Conservation (phyloP, 495 filamentous ascomycete species). For the Hyaloscypha bicolor region DNA sequence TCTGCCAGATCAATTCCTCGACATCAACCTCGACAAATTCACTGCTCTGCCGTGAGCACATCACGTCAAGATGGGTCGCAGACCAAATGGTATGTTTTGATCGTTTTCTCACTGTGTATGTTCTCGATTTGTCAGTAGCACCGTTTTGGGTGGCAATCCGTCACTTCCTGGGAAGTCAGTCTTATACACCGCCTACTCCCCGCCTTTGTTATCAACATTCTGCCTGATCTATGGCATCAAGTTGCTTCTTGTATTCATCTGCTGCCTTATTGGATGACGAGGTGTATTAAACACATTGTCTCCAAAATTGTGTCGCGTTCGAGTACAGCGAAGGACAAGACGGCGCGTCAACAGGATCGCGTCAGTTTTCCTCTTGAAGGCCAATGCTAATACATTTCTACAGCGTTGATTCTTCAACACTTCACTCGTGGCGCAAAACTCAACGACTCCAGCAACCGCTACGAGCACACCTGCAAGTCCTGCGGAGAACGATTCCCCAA, state of each 20-base stretch:
- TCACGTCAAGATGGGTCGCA: slow-evolving; percentile 29
- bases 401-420: slow-evolving; percentile 70
- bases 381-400: background rate
- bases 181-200: background rate
- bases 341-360: background rate
- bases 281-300: no score
- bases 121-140: background rate
- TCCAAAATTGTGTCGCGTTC: background rate
- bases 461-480: slow-evolving; percentile 82
- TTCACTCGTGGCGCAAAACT: slow-evolving; percentile 82
- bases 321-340: background rate
- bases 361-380: background rate
- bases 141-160: background rate
- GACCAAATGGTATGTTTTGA: slow-evolving; percentile 27
- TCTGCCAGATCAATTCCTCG: no score
- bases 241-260: background rate
- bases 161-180: background rate
- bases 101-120: background rate
- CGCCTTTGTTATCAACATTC: background rate
- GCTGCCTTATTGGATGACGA: background rate
- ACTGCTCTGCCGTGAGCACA: background rate
- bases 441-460: slow-evolving; percentile 82
- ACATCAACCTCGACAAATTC: no score
- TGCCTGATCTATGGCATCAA: background rate
- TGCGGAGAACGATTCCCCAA: slow-evolving; percentile 86